These are phyloP conservation scores for Sporothrix globosa DNA, from an alignment of 2,329 filamentous ascomycete genomes.

Conservation along the genomic window DNA sequence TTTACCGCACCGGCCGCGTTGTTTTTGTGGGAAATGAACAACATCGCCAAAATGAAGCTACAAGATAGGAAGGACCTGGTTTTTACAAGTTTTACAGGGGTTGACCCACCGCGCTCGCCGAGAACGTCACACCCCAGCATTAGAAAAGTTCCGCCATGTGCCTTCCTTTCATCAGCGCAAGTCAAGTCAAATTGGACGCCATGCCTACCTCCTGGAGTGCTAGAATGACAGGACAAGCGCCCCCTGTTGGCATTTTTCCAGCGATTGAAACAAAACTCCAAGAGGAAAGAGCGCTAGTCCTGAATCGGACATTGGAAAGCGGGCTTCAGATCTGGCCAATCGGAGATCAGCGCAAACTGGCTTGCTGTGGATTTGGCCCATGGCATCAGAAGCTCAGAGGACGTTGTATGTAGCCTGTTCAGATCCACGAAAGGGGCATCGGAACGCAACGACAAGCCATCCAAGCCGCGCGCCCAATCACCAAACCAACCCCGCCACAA, in stretches of 20 bases:
- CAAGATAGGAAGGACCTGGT: slow-evolving; percentile 26
- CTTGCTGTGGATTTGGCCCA: slow-evolving; percentile 19
- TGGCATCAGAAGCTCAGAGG: slow-evolving; percentile 17
- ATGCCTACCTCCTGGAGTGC: not conserved
- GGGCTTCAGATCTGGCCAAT: slow-evolving; percentile 20
- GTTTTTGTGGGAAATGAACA: slow-evolving; percentile 32
- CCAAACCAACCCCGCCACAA: not conserved
- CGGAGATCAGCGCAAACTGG: slow-evolving; percentile 22
- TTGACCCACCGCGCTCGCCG: slow-evolving; percentile 19
- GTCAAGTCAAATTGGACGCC: not conserved
- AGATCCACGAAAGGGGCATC: slow-evolving; percentile 10
- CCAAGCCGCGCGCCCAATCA: not conserved
- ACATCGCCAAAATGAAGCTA: slow-evolving; percentile 30
- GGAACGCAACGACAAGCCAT: slow-evolving; percentile 3
- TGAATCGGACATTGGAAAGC: not conserved
- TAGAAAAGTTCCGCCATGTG: slow-evolving; percentile 16
- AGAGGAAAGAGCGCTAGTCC: slow-evolving; percentile 17
- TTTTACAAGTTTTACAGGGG: slow-evolving; percentile 25
- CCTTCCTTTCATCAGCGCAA: not conserved
- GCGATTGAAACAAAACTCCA: slow-evolving; percentile 8
- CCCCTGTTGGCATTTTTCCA: slow-evolving; percentile 22
- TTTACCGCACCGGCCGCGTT: slow-evolving; percentile 23
- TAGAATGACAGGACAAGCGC: not conserved
- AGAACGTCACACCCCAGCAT: slow-evolving; percentile 5
- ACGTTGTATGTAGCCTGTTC: not conserved